Evolutionary conservation across 495 filamentous ascomycete genomes (phyloP), one percentile per base, ranked within the genome.

Genomic region (Talaromyces borbonicus): DNA sequence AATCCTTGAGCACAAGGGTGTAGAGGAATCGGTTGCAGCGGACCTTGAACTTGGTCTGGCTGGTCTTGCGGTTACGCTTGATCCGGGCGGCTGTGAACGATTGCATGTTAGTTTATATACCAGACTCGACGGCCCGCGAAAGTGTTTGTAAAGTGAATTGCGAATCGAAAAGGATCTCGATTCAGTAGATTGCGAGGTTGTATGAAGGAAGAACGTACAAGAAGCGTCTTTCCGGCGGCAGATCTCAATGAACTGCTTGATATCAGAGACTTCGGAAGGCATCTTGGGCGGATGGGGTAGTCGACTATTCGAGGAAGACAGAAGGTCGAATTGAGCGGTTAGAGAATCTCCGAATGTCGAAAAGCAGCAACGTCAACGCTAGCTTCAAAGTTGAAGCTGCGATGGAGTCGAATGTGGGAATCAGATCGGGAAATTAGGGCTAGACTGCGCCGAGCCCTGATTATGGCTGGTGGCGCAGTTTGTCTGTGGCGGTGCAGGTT

Each of bases 181-280:
- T n/a, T n/a, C n/a, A n/a, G n/a, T n/a, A n/a, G n/a, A n/a, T n/a
- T n/a, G n/a, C n/a, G n/a, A n/a, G n/a, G n/a, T n/a, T 40, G 4
- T 20, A 8, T 8, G 18, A 29, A 19, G 3, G 26, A 42, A 40
- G 19, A 40, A 83, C 79, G 51, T 83, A 95, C 90, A 94, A 60
- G 85, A 89, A 61, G 93, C 92, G 79, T 99, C 92, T 73, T 92
- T 92, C 61, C 92, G 85, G 71, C 90, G 82, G 84, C 87, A 95
- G 77, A 97, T 90, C 85, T 99, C 93, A 73, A 99, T 93, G 84
- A 99, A 99, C 77, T 95, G 73, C 87, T 97, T 99, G 83, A 99
- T 96, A 62, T 97, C 93, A 62, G 83, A 84, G 69, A 97, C 81
- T 89, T 97, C 90, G 60, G 80, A 78, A 83, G 92, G 92, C 92